Percentiles rank a stretch among this genome's conserved stretches.
Conservation (phyloP, 1,139 yeast species). For the Geotrichum bryndzae region DNA sequence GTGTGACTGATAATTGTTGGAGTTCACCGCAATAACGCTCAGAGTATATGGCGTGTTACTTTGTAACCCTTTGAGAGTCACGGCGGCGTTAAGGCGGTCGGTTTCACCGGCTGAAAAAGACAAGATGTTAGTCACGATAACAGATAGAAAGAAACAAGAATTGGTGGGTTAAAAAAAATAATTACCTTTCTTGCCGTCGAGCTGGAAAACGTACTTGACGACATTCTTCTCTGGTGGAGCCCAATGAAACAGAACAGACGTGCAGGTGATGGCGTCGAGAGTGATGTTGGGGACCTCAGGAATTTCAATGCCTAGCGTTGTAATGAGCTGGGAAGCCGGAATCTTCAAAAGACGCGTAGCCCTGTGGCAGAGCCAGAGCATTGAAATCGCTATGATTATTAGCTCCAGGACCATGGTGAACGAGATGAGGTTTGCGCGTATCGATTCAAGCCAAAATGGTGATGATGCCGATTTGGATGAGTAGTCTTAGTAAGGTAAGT, state of each 20-base stretch:
- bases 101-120: slow-evolving; percentile 33
- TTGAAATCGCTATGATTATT: slow-evolving; percentile 32
- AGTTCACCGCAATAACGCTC: slow-evolving; percentile 49
- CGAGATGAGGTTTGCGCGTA: neutral
- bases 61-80: slow-evolving; percentile 40
- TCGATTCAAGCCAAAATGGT: neutral
- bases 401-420: slow-evolving; percentile 13
- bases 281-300: slow-evolving; percentile 55
- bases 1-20: slow-evolving; percentile 32
- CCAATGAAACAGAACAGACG: slow-evolving; percentile 54
- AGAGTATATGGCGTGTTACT: slow-evolving; percentile 49
- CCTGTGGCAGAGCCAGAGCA: slow-evolving; percentile 49
- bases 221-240: slow-evolving; percentile 37
- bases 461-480: neutral
- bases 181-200: slow-evolving; percentile 43
- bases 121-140: neutral
- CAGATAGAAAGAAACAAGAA: neutral
- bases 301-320: slow-evolving; percentile 47
- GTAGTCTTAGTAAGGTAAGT: neutral
- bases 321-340: slow-evolving; percentile 48
- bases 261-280: slow-evolving; percentile 48
- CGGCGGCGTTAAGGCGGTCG: slow-evolving; percentile 34
- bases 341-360: slow-evolving; percentile 41
- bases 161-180: neutral
- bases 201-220: slow-evolving; percentile 41